Base-by-base conservation (phyloP, 306 rosid species). In the Fagus crenata region DNA sequence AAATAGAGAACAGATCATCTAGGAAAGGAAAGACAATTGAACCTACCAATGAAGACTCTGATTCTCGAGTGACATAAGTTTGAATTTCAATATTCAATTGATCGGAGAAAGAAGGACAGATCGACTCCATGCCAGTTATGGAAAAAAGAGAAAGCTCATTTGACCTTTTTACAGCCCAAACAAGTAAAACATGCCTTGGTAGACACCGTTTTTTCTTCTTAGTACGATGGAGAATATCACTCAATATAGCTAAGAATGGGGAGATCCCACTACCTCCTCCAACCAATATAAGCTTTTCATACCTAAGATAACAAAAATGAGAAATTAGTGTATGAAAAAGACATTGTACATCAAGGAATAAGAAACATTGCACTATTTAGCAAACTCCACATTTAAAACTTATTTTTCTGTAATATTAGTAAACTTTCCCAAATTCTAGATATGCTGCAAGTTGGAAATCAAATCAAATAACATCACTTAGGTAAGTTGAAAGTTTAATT, bases 241-340 rank as follows among this genome's bases (percentile, higher is more conserved):
- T 94, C 90, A 94, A 83, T 83, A 94, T 85, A 18, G 98, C 98
- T 69, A 93, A 88, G 83, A 91, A 91, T 69, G 98, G 97, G 31
- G 98, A 88, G 75, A 94, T 87, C 81, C 98, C 98, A 74, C 92
- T 92, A 43, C 98, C 98, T 40, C 98, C 98, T 12, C 97, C 98
- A 78, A 92, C 97, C 79, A 94, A 80, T 39, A 94, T 76, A 49
- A 94, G 95, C 78, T 94, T 90, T 81, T 86, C 95, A 53, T 94
- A 94, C 96, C 98, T 94, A 74, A 65, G 53, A 76, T 31, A 75
- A 81, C 63, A 86, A 59, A n/a, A 74, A 33, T 32, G n/a, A 40
- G 43, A 74, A 42, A 63, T 51, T 42, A 74, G 51, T 51, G 73
- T 18, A 41, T 70, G 56, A 75, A 72, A 73, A 35, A 77, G 53